Base-by-base conservation (phyloP, 1,284 basidiomycete species). In the Cryptococcus sp. region DNA sequence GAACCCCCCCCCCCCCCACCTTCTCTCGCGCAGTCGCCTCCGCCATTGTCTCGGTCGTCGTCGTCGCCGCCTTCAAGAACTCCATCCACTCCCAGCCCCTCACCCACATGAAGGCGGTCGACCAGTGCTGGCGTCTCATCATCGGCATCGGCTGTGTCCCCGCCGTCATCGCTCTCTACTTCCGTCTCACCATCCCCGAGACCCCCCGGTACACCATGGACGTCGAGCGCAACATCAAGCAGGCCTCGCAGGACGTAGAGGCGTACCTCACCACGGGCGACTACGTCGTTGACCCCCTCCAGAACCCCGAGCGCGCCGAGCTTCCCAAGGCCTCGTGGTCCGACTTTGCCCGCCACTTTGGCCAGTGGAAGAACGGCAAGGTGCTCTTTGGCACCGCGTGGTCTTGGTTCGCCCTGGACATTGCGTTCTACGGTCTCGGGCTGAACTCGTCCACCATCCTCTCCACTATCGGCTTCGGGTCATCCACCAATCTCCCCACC, bases 121-220 rank as follows among this genome's bases (percentile, higher is more conserved):
- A 82, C 70, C 73, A 75, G 60, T 75, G 71, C 60, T 81, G 80
- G 81, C 75, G 81, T 48, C 66, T 80, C 55, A 59, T 81, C 57
- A 79, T 80, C 62, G 81, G 81, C 63, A 56, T 80, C 47, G 79
- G 79, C 35, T 73, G 70, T 62, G 75, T 80, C 28, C 79, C 79
- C 46, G 79, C 71, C 20, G 63, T 62, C 57, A 65, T 77, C 42
- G 78, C 79, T n/a, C 73, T 80, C 50, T 82, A 81, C 77, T 81
- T 80, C 78, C 79, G 76, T 55, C 57, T 76, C 36, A 78, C 78
- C 38, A 79, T 79, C 61, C 76, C 79, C 59, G 80, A 80, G 69
- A 81, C 80, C 15, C 69, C 89, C 38, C 87, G 89, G 65, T 94
- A 88, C 82, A 92, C 89, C 57, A 89, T 92, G 85, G 89, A 91